Conservation (phyloP, 352 stramenopile genomes). For the Globisporangium nagaii region DNA sequence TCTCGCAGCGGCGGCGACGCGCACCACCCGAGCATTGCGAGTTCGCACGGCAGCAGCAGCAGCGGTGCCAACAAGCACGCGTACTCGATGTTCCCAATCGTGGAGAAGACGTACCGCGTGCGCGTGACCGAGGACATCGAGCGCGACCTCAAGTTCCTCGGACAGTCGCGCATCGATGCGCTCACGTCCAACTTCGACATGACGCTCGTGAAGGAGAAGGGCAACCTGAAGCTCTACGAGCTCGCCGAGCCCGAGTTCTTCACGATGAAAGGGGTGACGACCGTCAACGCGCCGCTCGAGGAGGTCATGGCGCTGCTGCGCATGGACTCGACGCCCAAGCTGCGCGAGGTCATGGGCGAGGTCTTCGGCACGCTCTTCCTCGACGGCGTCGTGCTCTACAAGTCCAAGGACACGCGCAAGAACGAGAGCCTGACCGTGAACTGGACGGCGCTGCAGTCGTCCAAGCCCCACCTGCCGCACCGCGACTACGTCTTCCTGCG, state of each 20-base stretch:
- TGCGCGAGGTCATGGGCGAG: slow-evolving; percentile 77
- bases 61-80: slow-evolving; percentile 10
- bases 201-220: slow-evolving; percentile 69
- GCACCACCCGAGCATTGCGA: neutral
- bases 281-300: slow-evolving; percentile 57
- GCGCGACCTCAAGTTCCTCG: slow-evolving; percentile 78
- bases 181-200: slow-evolving; percentile 79
- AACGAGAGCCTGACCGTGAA: slow-evolving; percentile 74
- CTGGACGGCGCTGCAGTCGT: slow-evolving; percentile 77
- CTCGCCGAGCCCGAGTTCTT: slow-evolving; percentile 79
- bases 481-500: slow-evolving; percentile 86
- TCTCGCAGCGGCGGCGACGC: slow-evolving; percentile 16
- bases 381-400: slow-evolving; percentile 71
- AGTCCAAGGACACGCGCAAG: slow-evolving; percentile 42
- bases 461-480: slow-evolving; percentile 78
- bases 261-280: slow-evolving; percentile 80
- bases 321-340: slow-evolving; percentile 59
- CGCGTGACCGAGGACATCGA: slow-evolving; percentile 79
- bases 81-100: slow-evolving; percentile 81
- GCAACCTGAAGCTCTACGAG: slow-evolving; percentile 70
- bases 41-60: neutral
- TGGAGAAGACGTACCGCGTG: slow-evolving; percentile 80
- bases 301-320: slow-evolving; percentile 80
- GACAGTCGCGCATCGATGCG: slow-evolving; percentile 74
- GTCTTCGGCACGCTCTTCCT: slow-evolving; percentile 82